Percentiles rank a stretch among this genome's conserved stretches.
Evolutionary conservation across 1,284 basidiomycete species (phyloP).

Genomic region (Earliella scabrosa): DNA sequence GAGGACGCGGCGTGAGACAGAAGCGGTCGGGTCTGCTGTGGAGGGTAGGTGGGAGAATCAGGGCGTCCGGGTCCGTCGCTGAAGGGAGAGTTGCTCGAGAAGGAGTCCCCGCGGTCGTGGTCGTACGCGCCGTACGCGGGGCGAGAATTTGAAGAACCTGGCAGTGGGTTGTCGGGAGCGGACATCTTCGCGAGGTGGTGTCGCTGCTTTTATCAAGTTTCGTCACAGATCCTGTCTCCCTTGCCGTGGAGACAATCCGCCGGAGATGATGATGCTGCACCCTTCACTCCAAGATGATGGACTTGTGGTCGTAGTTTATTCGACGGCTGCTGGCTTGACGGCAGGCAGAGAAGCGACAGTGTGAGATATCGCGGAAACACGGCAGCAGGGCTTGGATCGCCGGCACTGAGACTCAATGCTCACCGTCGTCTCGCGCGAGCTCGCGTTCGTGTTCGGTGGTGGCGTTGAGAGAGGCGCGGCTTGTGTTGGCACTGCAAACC

Average conservation of each 20-base stretch:
- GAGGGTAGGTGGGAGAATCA: slow-evolving; percentile 7
- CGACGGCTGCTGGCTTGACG: too few relatives aligned
- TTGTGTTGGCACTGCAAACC: neutral
- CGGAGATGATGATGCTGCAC: neutral
- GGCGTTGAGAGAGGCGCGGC: neutral
- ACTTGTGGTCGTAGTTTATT: neutral
- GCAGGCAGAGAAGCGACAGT: neutral
- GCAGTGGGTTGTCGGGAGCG: neutral
- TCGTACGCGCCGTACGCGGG: neutral
- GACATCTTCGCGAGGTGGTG: neutral
- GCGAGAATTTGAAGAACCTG: neutral
- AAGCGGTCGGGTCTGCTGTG: slow-evolving; percentile 20
- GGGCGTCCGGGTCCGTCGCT: slow-evolving; percentile 5
- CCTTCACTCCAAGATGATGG: neutral
- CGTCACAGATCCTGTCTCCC: too few relatives aligned
- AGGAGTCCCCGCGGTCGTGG: slow-evolving; percentile 6
- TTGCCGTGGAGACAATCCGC: neutral
- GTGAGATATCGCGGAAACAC: neutral
- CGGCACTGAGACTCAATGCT: neutral
- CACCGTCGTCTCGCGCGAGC: too few relatives aligned
- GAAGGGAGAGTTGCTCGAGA: slow-evolving; percentile 20
- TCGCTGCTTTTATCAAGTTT: neutral
- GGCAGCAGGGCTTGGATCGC: neutral
- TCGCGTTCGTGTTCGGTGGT: neutral
- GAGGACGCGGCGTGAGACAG: slow-evolving; percentile 7